Evolutionary conservation across 345 rosid species (phyloP).

Genomic region (Gossypium anomalum): DNA sequence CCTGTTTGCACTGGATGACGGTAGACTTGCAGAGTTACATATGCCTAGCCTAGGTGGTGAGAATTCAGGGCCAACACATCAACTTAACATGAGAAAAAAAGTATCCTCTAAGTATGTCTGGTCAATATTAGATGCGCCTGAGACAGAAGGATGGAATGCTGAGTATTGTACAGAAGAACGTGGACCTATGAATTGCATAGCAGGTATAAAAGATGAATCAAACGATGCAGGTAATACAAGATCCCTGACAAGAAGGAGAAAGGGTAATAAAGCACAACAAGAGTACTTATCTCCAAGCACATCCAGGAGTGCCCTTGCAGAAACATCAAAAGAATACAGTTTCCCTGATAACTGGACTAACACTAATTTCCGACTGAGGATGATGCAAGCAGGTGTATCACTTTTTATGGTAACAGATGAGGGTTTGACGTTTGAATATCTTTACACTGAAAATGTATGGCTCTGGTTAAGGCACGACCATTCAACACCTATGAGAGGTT

Average conservation of each 20-base stretch:
- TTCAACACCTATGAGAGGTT: conserved; percentile 52
- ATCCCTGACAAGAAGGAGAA: conserved; percentile 43
- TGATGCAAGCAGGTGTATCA: conserved; percentile 53
- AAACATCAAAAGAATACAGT: conserved; percentile 23
- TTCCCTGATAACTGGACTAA: conserved; percentile 39
- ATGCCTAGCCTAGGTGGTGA: conserved; percentile 57
- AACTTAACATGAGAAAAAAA: conserved; percentile 36
- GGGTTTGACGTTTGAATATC: conserved; percentile 57
- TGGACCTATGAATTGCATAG: conserved; percentile 51
- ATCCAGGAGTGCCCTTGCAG: conserved; percentile 7
- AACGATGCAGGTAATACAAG: conserved; percentile 38
- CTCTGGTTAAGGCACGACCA: conserved; percentile 70
- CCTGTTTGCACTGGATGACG: conserved; percentile 62
- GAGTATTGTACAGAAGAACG: conserved; percentile 73
- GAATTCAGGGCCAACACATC: conserved; percentile 43
- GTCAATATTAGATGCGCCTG: conserved; percentile 57
- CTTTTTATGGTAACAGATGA: conserved; percentile 50
- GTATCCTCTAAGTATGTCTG: conserved; percentile 36
- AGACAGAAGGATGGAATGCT: conserved; percentile 74
- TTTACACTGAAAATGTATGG: conserved; percentile 54
- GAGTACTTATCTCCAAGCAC: conserved; percentile 36
- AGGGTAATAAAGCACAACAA: conserved; percentile 36
- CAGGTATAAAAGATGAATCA: conserved; percentile 50
- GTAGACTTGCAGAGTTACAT: conserved; percentile 64
- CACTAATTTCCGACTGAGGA: conserved; percentile 43